Percentiles rank a stretch among this genome's conserved stretches.
phyloP scores from a whole-genome alignment of 371 early-diverging fungal genomes.

The Entomophthora muscae region DNA sequence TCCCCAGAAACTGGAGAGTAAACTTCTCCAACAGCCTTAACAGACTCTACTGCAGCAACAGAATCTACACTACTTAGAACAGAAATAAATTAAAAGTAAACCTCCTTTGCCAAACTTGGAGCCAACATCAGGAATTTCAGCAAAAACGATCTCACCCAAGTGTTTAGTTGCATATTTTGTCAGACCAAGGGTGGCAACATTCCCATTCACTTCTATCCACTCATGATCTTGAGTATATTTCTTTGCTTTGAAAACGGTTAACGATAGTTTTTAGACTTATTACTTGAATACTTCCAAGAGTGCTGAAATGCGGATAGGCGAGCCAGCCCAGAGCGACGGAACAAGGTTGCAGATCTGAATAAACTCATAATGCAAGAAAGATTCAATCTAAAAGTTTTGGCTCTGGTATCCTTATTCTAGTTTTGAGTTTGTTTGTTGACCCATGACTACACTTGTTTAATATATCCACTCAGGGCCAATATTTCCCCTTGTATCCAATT shows the following conservation, averaged over 20 bases:
- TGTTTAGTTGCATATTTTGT: conserved; percentile 79
- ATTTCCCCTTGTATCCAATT: too few species aligned
- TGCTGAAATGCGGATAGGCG: neutral
- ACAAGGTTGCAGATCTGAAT: too few species aligned
- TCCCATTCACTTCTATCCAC: conserved; percentile 61
- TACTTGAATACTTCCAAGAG: neutral
- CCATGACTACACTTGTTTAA: too few species aligned
- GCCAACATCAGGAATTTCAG: conserved; percentile 56
- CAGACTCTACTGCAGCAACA: conserved; percentile 82
- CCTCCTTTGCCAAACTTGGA: conserved; percentile 32
- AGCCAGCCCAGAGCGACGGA: neutral
- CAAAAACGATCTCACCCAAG: conserved; percentile 91
- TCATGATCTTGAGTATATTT: conserved; percentile 83
- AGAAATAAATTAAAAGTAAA: conserved; percentile 15
- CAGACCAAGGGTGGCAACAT: conserved; percentile 79
- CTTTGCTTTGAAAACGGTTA: neutral
- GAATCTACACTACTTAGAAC: conserved; percentile 20
- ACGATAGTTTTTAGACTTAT: neutral
- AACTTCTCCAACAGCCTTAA: conserved; percentile 90
- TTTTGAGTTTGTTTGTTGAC: too few species aligned
- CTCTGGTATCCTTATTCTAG: too few species aligned
- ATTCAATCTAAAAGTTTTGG: too few species aligned
- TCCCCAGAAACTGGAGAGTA: conserved; percentile 77
- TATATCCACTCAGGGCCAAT: too few species aligned
- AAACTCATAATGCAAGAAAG: too few species aligned